Evolutionary conservation across 192 early-diverging fungal species (phyloP).

Genomic region (Coemansia sp.): DNA sequence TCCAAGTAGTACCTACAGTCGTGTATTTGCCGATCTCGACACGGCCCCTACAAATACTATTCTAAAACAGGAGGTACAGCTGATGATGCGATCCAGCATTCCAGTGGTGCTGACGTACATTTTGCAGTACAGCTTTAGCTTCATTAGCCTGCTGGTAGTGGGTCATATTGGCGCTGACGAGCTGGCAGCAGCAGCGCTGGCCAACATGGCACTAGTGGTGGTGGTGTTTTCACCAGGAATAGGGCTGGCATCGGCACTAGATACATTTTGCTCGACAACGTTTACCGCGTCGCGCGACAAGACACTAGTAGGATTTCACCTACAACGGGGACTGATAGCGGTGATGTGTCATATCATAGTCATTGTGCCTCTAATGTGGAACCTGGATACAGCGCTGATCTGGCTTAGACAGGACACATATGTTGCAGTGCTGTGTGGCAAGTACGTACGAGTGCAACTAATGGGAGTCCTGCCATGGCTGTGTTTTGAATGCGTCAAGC

Average conservation of each 20-base stretch:
- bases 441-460: constrained; percentile 67
- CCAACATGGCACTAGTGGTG: constrained; percentile 70
- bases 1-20: constrained; percentile 9
- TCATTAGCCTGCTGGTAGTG: constrained; percentile 60
- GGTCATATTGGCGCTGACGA: constrained; percentile 66
- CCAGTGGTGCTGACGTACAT: constrained; percentile 54
- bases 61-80: constrained; percentile 21
- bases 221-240: constrained; percentile 65
- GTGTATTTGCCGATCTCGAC: constrained; percentile 13
- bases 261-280: constrained; percentile 72
- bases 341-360: constrained; percentile 66
- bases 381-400: constrained; percentile 66
- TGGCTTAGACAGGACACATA: constrained; percentile 71
- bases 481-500: constrained; percentile 80
- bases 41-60: constrained; percentile 13
- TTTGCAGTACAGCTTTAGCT: constrained; percentile 63
- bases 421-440: constrained; percentile 64
- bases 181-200: constrained; percentile 68
- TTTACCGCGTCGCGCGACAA: constrained; percentile 67
- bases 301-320: constrained; percentile 67
- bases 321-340: constrained; percentile 79
- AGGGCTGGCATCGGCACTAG: constrained; percentile 69
- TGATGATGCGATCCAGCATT: constrained; percentile 21
- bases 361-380: constrained; percentile 68
- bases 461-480: constrained; percentile 74